Conservation (phyloP, 148 eudicot genomes). For the Rhododendron henanense region DNA sequence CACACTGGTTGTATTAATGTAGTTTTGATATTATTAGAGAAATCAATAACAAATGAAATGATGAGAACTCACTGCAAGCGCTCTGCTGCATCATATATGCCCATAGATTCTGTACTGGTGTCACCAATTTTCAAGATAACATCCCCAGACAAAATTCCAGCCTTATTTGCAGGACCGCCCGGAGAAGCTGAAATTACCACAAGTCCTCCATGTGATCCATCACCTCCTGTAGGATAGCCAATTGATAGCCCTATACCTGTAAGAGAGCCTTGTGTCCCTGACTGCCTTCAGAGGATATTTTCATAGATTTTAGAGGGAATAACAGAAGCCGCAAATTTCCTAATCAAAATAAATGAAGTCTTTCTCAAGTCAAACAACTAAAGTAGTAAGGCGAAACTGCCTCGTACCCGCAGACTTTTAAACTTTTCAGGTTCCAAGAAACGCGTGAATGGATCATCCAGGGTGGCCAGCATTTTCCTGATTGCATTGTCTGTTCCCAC, state of each 20-base stretch:
- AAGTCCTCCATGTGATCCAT: conserved; percentile 58
- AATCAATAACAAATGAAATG: not conserved
- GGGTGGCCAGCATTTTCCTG: conserved; percentile 59
- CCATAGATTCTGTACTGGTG: conserved; percentile 69
- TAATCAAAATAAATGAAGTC: not conserved
- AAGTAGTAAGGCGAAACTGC: conserved; percentile 16
- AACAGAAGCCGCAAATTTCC: not conserved
- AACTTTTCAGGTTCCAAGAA: conserved; percentile 92
- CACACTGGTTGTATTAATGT: not conserved
- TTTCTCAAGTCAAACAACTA: not conserved
- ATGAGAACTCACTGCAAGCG: conserved; percentile 68
- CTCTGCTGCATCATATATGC: conserved; percentile 94
- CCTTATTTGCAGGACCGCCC: conserved; percentile 85
- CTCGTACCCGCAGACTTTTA: conserved; percentile 71
- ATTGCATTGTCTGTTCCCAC: conserved; percentile 41
- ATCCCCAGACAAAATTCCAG: conserved; percentile 84
- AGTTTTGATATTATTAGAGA: not conserved
- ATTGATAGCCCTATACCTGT: conserved; percentile 95
- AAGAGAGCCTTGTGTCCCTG: conserved; percentile 89
- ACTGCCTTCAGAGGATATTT: conserved; percentile 85
- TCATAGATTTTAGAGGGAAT: conserved; percentile 17
- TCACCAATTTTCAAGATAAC: conserved; percentile 73
- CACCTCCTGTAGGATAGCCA: conserved; percentile 63
- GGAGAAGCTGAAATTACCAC: conserved; percentile 87
- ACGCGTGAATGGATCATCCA: conserved; percentile 96